A percentile compares a stretch with the other conserved stretches of the same genome.
Conservation (phyloP, 169 alveolate species). For the Plasmodium blacklocki region DNA sequence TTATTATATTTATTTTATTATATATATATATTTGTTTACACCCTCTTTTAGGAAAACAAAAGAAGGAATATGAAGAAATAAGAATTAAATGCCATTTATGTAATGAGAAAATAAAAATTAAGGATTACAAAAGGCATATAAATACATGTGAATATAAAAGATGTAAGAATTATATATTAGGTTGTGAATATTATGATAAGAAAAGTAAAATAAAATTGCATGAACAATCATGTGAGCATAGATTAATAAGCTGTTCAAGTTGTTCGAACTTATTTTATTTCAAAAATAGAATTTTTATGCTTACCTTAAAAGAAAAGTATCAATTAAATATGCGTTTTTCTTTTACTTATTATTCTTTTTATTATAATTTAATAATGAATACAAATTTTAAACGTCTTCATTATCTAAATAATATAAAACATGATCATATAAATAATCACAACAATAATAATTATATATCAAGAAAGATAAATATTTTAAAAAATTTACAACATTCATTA, state of each 20-base stretch:
- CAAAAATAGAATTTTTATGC: constrained; percentile 63
- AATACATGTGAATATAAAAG: constrained; percentile 42
- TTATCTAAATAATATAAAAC: neutral
- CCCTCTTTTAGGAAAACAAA: constrained; percentile 31
- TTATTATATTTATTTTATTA: neutral
- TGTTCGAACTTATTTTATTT: constrained; percentile 69
- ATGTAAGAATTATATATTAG: constrained; percentile 73
- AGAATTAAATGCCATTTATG: constrained; percentile 65
- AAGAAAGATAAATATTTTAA: constrained; percentile 16
- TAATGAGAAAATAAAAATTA: constrained; percentile 40
- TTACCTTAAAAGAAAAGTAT: constrained; percentile 52
- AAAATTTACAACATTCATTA: constrained; percentile 18
- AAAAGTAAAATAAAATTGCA: constrained; percentile 47
- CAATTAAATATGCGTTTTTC: constrained; percentile 30
- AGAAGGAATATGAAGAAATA: constrained; percentile 58
- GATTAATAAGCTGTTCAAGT: constrained; percentile 71
- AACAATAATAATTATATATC: constrained; percentile 34
- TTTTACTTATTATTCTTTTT: constrained; percentile 56
- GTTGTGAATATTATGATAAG: constrained; percentile 74
- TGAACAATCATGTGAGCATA: constrained; percentile 71
- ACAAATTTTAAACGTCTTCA: constrained; percentile 46
- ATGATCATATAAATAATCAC: neutral
- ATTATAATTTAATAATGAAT: constrained; percentile 62
- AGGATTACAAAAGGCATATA: constrained; percentile 49
- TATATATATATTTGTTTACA: constrained; percentile 1